Conservation (phyloP, 2,329 filamentous ascomycete genomes). For the Aspergillus texensis region DNA sequence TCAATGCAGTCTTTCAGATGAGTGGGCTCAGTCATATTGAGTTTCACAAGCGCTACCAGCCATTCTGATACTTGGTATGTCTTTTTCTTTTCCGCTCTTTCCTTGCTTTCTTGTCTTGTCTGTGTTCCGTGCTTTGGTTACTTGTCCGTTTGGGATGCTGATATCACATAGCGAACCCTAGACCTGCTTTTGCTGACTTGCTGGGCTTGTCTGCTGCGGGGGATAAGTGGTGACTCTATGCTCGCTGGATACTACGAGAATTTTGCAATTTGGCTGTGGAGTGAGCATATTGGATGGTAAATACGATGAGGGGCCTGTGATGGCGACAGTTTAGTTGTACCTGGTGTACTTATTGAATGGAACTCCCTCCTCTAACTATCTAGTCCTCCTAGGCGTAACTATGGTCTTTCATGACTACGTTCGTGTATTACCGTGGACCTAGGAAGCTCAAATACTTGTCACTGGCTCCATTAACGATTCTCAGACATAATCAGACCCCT, state of each 20-base stretch:
- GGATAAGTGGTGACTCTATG: not conserved
- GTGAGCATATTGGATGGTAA: not conserved
- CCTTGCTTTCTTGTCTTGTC: not conserved
- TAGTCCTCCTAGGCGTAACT: not conserved
- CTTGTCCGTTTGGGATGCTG: not conserved
- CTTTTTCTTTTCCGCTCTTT: not conserved
- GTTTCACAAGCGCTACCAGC: not conserved
- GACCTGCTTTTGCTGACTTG: not conserved
- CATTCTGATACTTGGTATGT: not conserved
- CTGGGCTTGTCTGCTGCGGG: not conserved
- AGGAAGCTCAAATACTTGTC: not conserved
- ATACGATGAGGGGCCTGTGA: not conserved
- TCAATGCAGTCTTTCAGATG: not conserved
- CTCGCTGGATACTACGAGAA: not conserved
- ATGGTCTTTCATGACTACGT: too few species aligned
- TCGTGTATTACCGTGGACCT: not conserved
- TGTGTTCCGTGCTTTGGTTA: not conserved
- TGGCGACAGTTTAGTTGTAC: not conserved
- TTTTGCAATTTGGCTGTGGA: not conserved
- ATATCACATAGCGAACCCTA: not conserved
- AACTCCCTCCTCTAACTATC: not conserved
- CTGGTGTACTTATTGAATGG: not conserved
- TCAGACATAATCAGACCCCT: not conserved
- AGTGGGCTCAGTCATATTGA: not conserved
- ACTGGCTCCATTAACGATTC: not conserved